Evolutionary conservation across 768 basidiomycete species (phyloP).

Genomic region (Amanita pseudoporphyria): DNA sequence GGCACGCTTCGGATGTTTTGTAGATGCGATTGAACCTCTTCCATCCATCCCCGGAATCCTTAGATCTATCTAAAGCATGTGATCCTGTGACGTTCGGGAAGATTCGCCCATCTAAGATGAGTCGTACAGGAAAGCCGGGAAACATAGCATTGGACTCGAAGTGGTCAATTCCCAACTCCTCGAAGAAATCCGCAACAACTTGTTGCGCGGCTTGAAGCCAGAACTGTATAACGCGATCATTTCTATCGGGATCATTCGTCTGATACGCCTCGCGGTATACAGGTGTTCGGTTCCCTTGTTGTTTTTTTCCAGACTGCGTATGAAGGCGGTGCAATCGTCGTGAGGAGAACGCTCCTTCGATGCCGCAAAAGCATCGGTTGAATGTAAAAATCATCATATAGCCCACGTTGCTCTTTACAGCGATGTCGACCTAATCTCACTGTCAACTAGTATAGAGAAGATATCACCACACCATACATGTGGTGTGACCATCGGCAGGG

Average conservation of each 20-base stretch:
- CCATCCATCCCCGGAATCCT: not conserved
- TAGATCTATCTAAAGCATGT: conserved; percentile 11
- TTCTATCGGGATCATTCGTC: no score
- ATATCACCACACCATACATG: no score
- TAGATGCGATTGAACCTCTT: not conserved
- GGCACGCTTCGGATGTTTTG: not conserved
- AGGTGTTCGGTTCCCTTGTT: conserved; percentile 45
- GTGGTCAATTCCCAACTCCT: conserved; percentile 12
- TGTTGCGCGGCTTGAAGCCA: conserved; percentile 11
- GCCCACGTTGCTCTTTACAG: conserved; percentile 26
- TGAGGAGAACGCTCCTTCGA: conserved; percentile 33
- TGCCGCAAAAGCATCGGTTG: conserved; percentile 17
- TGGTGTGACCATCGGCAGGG: no score
- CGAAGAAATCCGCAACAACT: conserved; percentile 8
- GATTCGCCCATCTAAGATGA: conserved; percentile 19
- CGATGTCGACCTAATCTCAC: no score
- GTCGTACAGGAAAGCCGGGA: conserved; percentile 18
- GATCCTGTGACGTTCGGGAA: conserved; percentile 18
- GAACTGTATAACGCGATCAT: conserved; percentile 30
- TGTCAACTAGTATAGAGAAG: no score
- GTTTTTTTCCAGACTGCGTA: conserved; percentile 36
- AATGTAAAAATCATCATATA: conserved; percentile 15
- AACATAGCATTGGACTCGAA: conserved; percentile 15
- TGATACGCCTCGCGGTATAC: conserved; percentile 33
- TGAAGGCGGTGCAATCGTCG: conserved; percentile 32